Evolutionary conservation across 2,329 filamentous ascomycete genomes (phyloP).

Genomic region (Emergomyces orientalis): DNA sequence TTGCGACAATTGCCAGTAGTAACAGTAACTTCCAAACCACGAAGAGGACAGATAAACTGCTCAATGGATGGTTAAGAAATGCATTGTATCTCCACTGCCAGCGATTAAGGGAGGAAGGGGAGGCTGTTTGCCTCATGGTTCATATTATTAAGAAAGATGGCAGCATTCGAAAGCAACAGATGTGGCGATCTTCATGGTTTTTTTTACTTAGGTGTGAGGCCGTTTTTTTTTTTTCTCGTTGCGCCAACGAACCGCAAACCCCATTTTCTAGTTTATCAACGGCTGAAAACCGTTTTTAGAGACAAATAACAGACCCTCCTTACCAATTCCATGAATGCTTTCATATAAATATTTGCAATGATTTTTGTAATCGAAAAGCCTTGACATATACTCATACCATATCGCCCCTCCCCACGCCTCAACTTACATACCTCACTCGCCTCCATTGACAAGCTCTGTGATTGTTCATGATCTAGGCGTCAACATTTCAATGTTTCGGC

Average conservation of each 20-base stretch:
- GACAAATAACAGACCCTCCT: too few relatives aligned
- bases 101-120: background rate
- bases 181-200: background rate
- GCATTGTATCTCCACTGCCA: conserved; percentile 4
- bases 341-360: background rate
- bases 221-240: too few relatives aligned
- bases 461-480: background rate
- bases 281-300: too few relatives aligned
- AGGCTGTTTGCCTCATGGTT: conserved; percentile 1
- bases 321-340: background rate
- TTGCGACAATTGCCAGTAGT: conserved; percentile 39
- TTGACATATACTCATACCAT: background rate
- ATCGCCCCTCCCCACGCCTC: too few relatives aligned
- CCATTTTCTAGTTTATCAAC: too few relatives aligned
- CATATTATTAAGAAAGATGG: background rate
- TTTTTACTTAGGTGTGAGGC: too few relatives aligned
- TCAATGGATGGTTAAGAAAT: conserved; percentile 22
- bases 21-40: conserved; percentile 49
- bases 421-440: background rate
- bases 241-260: too few relatives aligned
- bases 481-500: background rate
- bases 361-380: background rate
- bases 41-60: conserved; percentile 36
- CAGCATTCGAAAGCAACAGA: background rate
- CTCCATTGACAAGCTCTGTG: too few relatives aligned